phyloP scores from a whole-genome alignment of 2,329 filamentous ascomycete genomes.

The Coleophoma crateriformis region DNA sequence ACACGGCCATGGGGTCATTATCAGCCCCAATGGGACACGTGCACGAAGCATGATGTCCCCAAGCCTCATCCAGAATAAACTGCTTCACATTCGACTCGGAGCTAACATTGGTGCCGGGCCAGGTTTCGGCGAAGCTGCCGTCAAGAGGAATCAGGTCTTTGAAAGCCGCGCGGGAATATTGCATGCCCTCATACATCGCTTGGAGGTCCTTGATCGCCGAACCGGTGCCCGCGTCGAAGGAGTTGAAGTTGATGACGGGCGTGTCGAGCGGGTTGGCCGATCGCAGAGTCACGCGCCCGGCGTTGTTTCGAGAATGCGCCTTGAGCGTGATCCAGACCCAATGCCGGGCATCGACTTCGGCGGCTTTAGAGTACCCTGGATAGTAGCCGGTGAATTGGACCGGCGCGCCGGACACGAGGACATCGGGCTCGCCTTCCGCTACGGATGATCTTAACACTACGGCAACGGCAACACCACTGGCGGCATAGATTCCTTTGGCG shows the following conservation, averaged over 20 bases:
- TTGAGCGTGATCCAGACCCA: constrained; percentile 35
- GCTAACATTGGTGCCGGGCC: constrained; percentile 32
- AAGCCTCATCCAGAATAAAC: constrained; percentile 42
- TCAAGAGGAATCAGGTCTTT: constrained; percentile 29
- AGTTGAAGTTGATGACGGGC: constrained; percentile 58
- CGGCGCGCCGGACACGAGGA: constrained; percentile 22
- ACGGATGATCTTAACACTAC: constrained; percentile 25
- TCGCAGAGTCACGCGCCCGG: constrained; percentile 55
- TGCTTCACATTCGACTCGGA: constrained; percentile 29
- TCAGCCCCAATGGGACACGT: constrained; percentile 44
- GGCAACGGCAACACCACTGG: constrained; percentile 45
- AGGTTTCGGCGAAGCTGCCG: constrained; percentile 32
- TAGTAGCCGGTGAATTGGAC: constrained; percentile 22
- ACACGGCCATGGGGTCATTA: constrained; percentile 38
- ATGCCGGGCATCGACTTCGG: constrained; percentile 34
- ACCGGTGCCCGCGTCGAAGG: constrained; percentile 32
- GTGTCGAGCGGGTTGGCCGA: constrained; percentile 58
- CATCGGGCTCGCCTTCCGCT: constrained; percentile 31
- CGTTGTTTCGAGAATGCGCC: constrained; percentile 54
- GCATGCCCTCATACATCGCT: constrained; percentile 30
- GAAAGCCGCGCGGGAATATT: constrained; percentile 27
- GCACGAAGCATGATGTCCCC: constrained; percentile 53
- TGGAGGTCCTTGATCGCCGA: constrained; percentile 27
- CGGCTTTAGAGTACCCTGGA: constrained; percentile 35
- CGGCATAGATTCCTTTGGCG: constrained; percentile 15